Evolutionary conservation across 148 eudicot genomes (phyloP), one percentile per base, ranked within the genome.

Genomic region (Linanthus parryae): DNA sequence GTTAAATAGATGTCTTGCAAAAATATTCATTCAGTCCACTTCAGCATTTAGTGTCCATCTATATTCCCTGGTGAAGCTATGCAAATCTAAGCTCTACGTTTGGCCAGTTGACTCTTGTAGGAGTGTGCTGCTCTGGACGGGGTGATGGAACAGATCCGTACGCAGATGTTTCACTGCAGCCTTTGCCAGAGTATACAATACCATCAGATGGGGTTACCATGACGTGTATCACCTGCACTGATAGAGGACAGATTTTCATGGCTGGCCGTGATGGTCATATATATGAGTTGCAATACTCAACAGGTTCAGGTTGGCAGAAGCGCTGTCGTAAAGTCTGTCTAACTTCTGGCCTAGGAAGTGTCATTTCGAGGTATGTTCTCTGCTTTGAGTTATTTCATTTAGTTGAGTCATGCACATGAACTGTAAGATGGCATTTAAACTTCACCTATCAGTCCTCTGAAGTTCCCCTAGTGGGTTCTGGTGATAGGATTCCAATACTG

Each of bases 211-310:
- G 99, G 35, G 79, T 92, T 43, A 84, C 99, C 45, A 88, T 88
- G 88, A 84, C 96, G 37, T 92, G 88, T 56, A 75, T 92, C 33
- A 74, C 88, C 59, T 92, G 94, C 67, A 84, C 94, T 19, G 79
- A 79, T 40, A 77, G 59, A 66, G 99, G 99, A 41, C 90, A 75
- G 20, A 74, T 92, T 34, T 87, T 84, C 78, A 45, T 84, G 73
- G 90, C 99, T 58, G 99, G 96, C 35, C 96, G 91, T 47, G 99
- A 92, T 78, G 91, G 96, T 55, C 90, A 92, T 67, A 69, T 92
- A 41, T 92, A 92, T 61, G 96, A 92, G 67, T 55, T 92, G 75
- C 95, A 71, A 56, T 92, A 92, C 63, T 63, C 85, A 24, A 77
- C 83, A 54, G 91, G 99, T 49, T 84, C 96, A 54, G 78, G 87